Conservation (phyloP, 768 basidiomycete species). For the Phlebiopsis gigantea region DNA sequence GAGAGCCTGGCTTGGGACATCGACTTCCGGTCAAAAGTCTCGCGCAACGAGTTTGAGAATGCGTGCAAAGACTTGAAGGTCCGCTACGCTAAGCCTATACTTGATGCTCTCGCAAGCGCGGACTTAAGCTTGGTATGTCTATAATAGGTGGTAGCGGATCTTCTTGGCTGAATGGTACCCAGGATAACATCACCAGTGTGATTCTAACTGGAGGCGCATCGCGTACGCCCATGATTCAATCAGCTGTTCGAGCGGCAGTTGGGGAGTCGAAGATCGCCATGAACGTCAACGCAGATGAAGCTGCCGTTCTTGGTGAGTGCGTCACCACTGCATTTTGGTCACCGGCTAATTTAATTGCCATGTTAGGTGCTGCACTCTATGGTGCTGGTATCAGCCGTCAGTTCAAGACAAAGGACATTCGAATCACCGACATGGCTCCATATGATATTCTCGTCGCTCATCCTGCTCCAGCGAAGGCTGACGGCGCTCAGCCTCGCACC, state of each 20-base stretch:
- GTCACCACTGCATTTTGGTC: neutral
- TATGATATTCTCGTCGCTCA: slow-evolving; percentile 82
- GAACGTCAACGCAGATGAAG: slow-evolving; percentile 97
- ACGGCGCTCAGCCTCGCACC: slow-evolving; percentile 50
- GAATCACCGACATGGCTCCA: slow-evolving; percentile 65
- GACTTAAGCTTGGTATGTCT: slow-evolving; percentile 58
- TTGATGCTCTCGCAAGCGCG: slow-evolving; percentile 64
- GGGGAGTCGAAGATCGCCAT: slow-evolving; percentile 87
- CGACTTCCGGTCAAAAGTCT: slow-evolving; percentile 79
- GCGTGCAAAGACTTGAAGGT: slow-evolving; percentile 61
- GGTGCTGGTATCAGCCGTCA: slow-evolving; percentile 85
- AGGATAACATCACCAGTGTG: slow-evolving; percentile 81
- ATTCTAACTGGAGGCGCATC: slow-evolving; percentile 92
- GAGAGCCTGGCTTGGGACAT: slow-evolving; percentile 89
- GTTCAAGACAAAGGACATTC: slow-evolving; percentile 94
- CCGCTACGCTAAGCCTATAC: slow-evolving; percentile 66
- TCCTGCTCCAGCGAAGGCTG: slow-evolving; percentile 51
- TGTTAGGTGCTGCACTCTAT: slow-evolving; percentile 74
- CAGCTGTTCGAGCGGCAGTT: slow-evolving; percentile 69
- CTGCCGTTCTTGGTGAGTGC: slow-evolving; percentile 72
- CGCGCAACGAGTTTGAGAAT: slow-evolving; percentile 73
- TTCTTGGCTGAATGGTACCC: neutral
- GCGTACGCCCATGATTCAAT: slow-evolving; percentile 87
- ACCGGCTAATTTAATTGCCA: neutral
- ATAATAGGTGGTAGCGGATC: neutral